Conservation (phyloP, 192 early-diverging fungal genomes). For the Rhizophagus clarus region DNA sequence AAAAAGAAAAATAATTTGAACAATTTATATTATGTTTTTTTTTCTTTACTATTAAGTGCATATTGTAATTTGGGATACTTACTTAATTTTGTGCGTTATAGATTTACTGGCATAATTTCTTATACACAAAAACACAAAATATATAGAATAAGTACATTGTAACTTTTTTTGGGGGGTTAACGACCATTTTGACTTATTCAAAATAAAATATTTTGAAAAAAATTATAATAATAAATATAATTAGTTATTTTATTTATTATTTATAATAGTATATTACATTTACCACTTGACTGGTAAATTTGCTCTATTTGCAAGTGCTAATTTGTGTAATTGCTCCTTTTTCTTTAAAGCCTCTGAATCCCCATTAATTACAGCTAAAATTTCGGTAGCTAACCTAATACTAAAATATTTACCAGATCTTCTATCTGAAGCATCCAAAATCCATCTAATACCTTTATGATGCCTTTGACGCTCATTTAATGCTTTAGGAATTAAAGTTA, state of each 20-base stretch:
- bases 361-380: constrained; percentile 80
- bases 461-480: constrained; percentile 77
- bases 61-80: too few species aligned
- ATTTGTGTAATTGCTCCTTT: constrained; percentile 78
- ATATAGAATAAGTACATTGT: too few species aligned
- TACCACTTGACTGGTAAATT: constrained; percentile 59
- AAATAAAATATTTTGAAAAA: background rate
- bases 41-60: too few species aligned
- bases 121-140: too few species aligned
- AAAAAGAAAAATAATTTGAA: too few species aligned
- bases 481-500: constrained; percentile 75
- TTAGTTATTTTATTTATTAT: background rate
- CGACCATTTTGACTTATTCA: background rate
- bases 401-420: constrained; percentile 67
- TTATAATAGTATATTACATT: background rate
- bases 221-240: background rate
- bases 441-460: constrained; percentile 83
- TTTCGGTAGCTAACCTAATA: constrained; percentile 74
- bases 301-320: constrained; percentile 79
- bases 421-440: constrained; percentile 71
- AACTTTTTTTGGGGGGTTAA: too few species aligned
- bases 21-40: too few species aligned
- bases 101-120: too few species aligned
- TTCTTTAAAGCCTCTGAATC: constrained; percentile 69
- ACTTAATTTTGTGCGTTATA: too few species aligned